Evolutionary conservation across 2,329 filamentous ascomycete species (phyloP), one percentile per base, ranked within the genome.

Genomic region (Pseudocercospora crystallina): DNA sequence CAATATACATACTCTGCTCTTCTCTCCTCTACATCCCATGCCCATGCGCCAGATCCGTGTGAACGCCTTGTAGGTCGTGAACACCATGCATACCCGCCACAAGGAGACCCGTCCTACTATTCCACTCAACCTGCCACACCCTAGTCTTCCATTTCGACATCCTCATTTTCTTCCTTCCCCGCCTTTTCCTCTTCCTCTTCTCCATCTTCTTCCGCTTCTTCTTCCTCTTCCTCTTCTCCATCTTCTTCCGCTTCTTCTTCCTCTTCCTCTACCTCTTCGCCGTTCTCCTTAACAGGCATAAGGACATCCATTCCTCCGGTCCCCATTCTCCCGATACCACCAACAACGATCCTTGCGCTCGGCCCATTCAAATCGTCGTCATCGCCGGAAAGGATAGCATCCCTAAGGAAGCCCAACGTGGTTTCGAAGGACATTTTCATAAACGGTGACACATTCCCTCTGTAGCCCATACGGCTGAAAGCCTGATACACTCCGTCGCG

Each of bases 391-490:
- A 95, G 76, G 20, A 96, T 86, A 1, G 94, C 91, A 67, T 97
- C 94, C 70, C 88, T 91, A 65, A 99, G 78, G 77, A 96, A 96
- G 1, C 87, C 86, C 34, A 97, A 81, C 2, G 94, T 99, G 3
- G 94, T 99, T 80, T 99, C 94, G 74, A 97, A 99, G 70, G 89
- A 95, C 92, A 97, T 97, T 80, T 97, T 97, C 73, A 94, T 92
- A 62, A 99, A 92, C 0, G 94, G 90, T 60, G 86, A 91, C 26
- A 92, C 86, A 65, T 89, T 91, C 58, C 88, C 85, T 66, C 84
- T 85, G 54, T 99, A 77, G 1, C 92, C 94, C 67, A 89, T 95
- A 42, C 94, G 87, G 73, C 89, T 96, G 75, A 99, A 99, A 1
- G 94, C 86, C 41, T 85, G 87, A 74, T 95, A 99, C 1, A 83